Base-by-base conservation (phyloP, 805 yeast genomes). In the Pichia thaimueangensis region DNA sequence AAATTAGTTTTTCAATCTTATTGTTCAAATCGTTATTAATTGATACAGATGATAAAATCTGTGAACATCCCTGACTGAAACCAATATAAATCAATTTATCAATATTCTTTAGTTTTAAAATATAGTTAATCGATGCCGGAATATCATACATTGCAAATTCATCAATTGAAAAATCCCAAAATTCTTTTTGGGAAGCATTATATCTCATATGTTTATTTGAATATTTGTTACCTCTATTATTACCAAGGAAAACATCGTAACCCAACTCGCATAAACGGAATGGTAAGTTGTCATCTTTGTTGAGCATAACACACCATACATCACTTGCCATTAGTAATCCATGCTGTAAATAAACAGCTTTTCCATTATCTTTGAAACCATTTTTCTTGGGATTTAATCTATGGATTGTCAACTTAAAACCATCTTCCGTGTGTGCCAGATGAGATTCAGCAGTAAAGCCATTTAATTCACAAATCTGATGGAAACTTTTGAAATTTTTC, bases 21-120 rank as follows among this genome's bases (percentile, higher is more conserved):
- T 64, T 55, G 59, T 86, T 86, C 45, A 91, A 68, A 11, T 72
- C 71, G n/a, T 85, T 77, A 57, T 82, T 78, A 22, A 81, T 57
- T 0, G 95, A 76, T 28, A 89, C 68, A 12, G 95, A 73, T 1
- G 96, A 96, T 62, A 91, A 83, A 35, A 87, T 86, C 62, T 93
- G 97, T 3, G 97, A 95, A 2, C 95, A 82, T 12, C 98, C 98
- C 60, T 91, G 98, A 25, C 91, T 80, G 59, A 93, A 93, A 1
- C 97, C 98, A 52, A 91, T 72, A 57, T 88, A 91, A 1, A 78
- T 74, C 29, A 89, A 64, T 15, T 62, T 50, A 23, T 52, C 49
- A 47, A 51, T 63, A 3, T 67, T 59, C 2, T 88, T 78, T 24
- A 64, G 59, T 2, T 68, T 58, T 42, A 91, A 62, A 20, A 93